Base-by-base conservation (phyloP, 495 filamentous ascomycete genomes). In the Penicillium simplicissimum region DNA sequence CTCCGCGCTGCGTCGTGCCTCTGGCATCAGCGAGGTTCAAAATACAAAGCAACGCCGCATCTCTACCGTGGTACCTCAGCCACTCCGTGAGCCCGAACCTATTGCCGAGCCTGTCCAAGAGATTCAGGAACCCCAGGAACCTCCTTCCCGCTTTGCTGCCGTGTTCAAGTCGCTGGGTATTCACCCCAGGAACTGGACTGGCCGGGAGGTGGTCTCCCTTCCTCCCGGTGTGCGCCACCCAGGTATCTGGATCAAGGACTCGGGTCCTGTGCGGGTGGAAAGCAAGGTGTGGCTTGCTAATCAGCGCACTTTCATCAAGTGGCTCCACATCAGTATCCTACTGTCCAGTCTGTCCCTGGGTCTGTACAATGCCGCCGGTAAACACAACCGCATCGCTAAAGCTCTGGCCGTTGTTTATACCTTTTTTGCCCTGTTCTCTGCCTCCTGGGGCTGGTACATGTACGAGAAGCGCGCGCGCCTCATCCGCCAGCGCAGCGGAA, bases 261-360 rank as follows among this genome's bases (percentile, higher is more conserved):
- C 89, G 0, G 93, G 94, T 0, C 91, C 92, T 1, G 82, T 98
- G 36, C 85, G 90, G 55, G 92, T 98, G 40, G 95, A 98, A 75
- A 90, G 91, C 42, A 98, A 98, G 75, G 94, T 98, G 7, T 98
- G 95, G 93, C 89, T 98, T 36, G 95, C 95, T 52, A 98, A 98
- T 71, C 91, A 98, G 77, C 86, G 95, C 48, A 98, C 95, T 0
- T 98, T 96, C 68, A 86, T 98, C 72, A 97, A 96, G 72, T 98
- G 95, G 95, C 89, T 97, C 74, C 93, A 98, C 70, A 90, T 98
- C 64, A 88, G 85, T 55, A 82, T 98, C 25, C 81, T 98, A 31
- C 85, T 98, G 8, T 92, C 92, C 10, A 86, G 85, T 25, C 74
- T 98, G 33, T 90, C 91, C 3, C 77, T 98, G 25, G 91, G 87